These are phyloP conservation scores for Magnolia changhungtana DNA, from an alignment of 164 flowering plant species.

Conservation along the genomic window DNA sequence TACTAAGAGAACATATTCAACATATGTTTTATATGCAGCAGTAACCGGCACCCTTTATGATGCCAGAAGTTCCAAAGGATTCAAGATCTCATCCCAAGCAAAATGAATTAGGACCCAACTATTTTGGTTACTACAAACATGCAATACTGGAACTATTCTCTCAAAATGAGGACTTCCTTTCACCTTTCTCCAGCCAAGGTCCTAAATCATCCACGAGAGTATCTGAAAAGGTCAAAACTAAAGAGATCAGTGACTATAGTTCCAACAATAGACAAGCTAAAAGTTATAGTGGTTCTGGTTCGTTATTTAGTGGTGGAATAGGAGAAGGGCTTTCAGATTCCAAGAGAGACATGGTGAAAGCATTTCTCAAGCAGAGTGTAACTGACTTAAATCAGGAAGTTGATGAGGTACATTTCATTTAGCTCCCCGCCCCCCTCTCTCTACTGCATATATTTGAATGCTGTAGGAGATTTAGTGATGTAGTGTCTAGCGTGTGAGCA, in stretches of 20 bases:
- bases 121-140: slow-evolving; percentile 44
- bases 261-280: slow-evolving; percentile 9
- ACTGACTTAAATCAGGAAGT: slow-evolving; percentile 46
- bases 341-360: slow-evolving; percentile 43
- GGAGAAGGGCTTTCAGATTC: slow-evolving; percentile 42
- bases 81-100: slow-evolving; percentile 18
- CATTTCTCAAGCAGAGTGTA: slow-evolving; percentile 49
- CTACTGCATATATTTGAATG: background rate
- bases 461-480: no score
- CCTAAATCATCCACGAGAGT: slow-evolving; percentile 14
- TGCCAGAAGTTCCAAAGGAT: slow-evolving; percentile 32
- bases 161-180: slow-evolving; percentile 31
- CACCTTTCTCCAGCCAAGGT: slow-evolving; percentile 16
- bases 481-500: no score
- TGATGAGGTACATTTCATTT: slow-evolving; percentile 51
- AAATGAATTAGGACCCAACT: slow-evolving; percentile 43
- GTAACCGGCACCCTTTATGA: slow-evolving; percentile 1
- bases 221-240: slow-evolving; percentile 6
- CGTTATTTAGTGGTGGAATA: slow-evolving; percentile 35
- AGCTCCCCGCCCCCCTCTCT: background rate
- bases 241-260: slow-evolving; percentile 3
- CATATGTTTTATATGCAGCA: slow-evolving; percentile 6
- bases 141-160: slow-evolving; percentile 43
- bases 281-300: slow-evolving; percentile 13
- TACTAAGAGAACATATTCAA: background rate